A percentile compares a stretch with the other conserved stretches of the same genome.
phyloP scores from a whole-genome alignment of 2,329 filamentous ascomycete genomes.

The Pyricularia sp. region DNA sequence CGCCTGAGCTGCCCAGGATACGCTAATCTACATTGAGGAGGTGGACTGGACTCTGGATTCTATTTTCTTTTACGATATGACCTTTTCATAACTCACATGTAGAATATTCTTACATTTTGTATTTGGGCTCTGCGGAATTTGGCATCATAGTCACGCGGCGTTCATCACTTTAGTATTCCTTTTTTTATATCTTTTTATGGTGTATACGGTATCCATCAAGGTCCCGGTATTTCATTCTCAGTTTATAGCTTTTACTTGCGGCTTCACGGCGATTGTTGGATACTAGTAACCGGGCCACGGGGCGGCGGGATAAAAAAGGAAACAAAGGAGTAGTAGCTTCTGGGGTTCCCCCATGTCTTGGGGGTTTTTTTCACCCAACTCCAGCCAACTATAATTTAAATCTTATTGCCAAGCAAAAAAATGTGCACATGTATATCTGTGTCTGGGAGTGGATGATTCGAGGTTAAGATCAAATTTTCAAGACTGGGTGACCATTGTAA shows the following conservation, averaged over 20 bases:
- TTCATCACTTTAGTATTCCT: background rate
- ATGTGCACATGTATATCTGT: background rate
- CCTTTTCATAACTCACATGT: background rate
- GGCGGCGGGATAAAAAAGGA: background rate
- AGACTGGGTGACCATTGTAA: background rate
- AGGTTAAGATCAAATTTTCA: background rate
- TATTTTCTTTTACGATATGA: background rate
- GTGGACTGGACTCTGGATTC: background rate
- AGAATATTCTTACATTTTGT: background rate
- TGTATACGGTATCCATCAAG: background rate
- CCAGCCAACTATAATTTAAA: background rate
- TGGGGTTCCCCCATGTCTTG: background rate
- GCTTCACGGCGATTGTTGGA: background rate
- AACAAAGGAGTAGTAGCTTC: background rate
- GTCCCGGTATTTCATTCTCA: background rate
- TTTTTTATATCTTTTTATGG: too few species aligned
- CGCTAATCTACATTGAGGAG: background rate
- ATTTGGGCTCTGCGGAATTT: background rate
- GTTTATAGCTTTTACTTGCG: background rate
- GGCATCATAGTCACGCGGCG: background rate
- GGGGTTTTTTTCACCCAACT: background rate
- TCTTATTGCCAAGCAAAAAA: background rate
- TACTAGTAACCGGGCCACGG: background rate
- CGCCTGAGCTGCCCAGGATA: conserved; percentile 21
- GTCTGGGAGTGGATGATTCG: background rate